Base-by-base conservation (phyloP, 441 rosid genomes). In the Erodium chrysanthum region DNA sequence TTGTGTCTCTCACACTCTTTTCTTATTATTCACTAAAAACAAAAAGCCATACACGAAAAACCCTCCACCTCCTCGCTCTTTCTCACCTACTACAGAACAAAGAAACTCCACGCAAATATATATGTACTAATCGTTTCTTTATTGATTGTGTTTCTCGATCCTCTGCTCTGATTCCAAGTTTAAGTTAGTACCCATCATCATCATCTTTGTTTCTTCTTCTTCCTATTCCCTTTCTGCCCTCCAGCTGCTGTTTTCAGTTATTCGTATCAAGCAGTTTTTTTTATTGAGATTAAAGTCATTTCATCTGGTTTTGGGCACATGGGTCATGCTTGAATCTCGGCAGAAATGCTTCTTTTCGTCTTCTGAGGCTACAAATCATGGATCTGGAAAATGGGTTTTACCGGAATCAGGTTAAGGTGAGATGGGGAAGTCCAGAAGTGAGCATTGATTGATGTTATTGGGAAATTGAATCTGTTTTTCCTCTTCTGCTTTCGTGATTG, bases 311-410 rank as follows among this genome's bases (percentile, higher is more conserved):
- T 73, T 58, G 52, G 66, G 74, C 33, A 56, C 65, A 70, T 74
- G 79, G 78, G 68, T 68, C 44, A 20, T 62, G 65, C 5, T 72
- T 74, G 62, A 77, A 66, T 75, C 65, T 71, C 70, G 5, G 75
- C 31, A 61, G 66, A 50, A 61, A 82, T 83, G 83, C 77, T 65
- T 58, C 69, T 75, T 12, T 67, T 54, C 22, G 27, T 18, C 66
- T 63, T 66, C 21, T 82, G 75, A 82, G 60, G 29, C 50, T 65
- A 52, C 65, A 46, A 33, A 65, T 70, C 75, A 91, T 91, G 97
- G 96, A 91, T 79, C 85, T 71, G 72, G 91, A 87, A 74, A 68
- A 75, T 25, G 84, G 87, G 66, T 52, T 29, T 71, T 70, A 58
- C 73, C 89, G 66, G 33, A 83, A 84, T 48, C 75, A 10, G 59